These are phyloP conservation scores for Vigna reflexopilosa DNA, from an alignment of 306 rosid species.

Conservation along the genomic window DNA sequence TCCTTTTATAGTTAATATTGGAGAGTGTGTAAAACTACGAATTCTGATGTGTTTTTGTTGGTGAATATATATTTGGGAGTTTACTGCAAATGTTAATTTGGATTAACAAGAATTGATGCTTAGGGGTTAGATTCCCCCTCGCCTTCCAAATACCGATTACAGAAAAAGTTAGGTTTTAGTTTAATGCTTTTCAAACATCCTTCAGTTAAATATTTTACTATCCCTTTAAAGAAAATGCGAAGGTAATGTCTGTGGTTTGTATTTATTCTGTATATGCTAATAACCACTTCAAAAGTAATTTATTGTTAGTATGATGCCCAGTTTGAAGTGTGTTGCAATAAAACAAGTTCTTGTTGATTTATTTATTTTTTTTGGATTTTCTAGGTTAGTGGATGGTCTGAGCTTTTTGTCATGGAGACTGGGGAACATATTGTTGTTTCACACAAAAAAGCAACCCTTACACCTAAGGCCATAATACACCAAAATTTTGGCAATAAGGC, in stretches of 20 bases:
- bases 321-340: conserved; percentile 10
- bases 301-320: not conserved
- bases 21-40: not conserved
- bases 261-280: conserved; percentile 13
- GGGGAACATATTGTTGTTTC: conserved; percentile 45
- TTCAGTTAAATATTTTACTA: conserved; percentile 4
- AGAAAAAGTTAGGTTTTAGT: conserved; percentile 10
- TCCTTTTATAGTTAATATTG: not conserved
- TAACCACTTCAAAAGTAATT: conserved; percentile 13
- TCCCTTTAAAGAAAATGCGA: conserved; percentile 10
- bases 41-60: not conserved
- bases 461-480: conserved; percentile 81
- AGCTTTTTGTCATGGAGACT: conserved; percentile 59
- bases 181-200: not conserved
- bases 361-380: conserved; percentile 26
- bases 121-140: not conserved
- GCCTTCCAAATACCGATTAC: not conserved
- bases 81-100: not conserved
- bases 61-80: not conserved
- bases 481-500: conserved; percentile 72
- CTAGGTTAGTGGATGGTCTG: conserved; percentile 42
- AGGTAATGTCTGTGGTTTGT: not conserved
- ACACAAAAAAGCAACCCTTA: conserved; percentile 47
- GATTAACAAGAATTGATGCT: not conserved
- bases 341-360: conserved; percentile 8